Evolutionary conservation across 164 flowering plant species (phyloP), one percentile per base, ranked within the genome.

Genomic region (Piper betle): DNA sequence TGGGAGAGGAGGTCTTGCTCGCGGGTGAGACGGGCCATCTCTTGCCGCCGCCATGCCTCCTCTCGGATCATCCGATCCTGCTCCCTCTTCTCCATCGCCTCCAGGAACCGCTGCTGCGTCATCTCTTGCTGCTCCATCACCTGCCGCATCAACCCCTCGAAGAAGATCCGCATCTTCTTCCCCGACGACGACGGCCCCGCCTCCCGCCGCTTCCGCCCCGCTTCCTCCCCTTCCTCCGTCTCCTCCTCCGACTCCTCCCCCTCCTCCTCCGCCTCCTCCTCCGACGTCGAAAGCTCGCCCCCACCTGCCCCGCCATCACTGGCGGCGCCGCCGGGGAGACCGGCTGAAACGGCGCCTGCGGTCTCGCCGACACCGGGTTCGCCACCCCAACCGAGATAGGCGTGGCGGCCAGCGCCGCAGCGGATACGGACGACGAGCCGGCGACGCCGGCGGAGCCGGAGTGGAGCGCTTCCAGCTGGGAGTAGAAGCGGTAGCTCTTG

Each of bases 21-120:
- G 1, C 77, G 72, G 50, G 57, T 62, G 3, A 84, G 56, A 64
- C 91, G 74, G 0, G 80, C 75, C 78, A 79, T 77, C 72, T 88
- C 89, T 61, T 85, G 87, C 37, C 74, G 71, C 75, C 72, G 84
- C 96, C 96, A 88, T 16, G 83, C 84, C 39, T 88, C 96, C 65
- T 85, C 96, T 58, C 89, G 70, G 3, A 76, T 72, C 77, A 79
- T 70, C 57, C 96, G 68, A 6, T 83, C 96, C 55, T 79, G 82
- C 68, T 88, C 96, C 64, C 84, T 76, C 74, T 81, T 85, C 72
- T 88, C 91, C 6, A 88, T 75, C 7, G 79, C 78, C 48, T 85
- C 88, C 39, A 88, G 39, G 42, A 88, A 80, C 55, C 76, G 75
- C 61, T 79, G 84, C 63, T 82, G 87, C 84, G 84, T 75, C 15